phyloP scores from a whole-genome alignment of 805 yeast genomes.

The Yarrowia phangngaensis region DNA sequence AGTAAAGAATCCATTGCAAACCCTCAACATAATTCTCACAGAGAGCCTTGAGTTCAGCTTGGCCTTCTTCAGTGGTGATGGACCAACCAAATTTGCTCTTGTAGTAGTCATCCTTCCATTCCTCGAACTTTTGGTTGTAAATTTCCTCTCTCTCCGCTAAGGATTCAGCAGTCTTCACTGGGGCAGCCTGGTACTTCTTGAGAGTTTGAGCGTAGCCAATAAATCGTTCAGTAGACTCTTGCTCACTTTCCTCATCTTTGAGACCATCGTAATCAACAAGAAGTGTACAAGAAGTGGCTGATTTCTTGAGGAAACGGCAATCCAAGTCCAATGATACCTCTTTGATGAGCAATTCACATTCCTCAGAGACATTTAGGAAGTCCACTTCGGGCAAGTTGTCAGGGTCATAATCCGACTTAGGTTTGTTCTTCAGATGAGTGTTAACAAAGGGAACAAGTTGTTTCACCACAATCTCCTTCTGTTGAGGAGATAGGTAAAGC shows the following conservation, averaged over 20 bases:
- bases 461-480: conserved; percentile 57
- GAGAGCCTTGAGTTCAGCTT: conserved; percentile 55
- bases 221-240: conserved; percentile 49
- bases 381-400: conserved; percentile 28
- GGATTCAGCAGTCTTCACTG: conserved; percentile 31
- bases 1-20: conserved; percentile 91
- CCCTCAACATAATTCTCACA: conserved; percentile 88
- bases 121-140: conserved; percentile 67
- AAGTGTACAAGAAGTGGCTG: conserved; percentile 28
- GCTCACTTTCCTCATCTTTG: conserved; percentile 60
- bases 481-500: conserved; percentile 49
- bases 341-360: conserved; percentile 30
- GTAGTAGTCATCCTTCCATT: conserved; percentile 86
- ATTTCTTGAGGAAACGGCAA: conserved; percentile 18
- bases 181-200: conserved; percentile 41
- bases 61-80: conserved; percentile 50
- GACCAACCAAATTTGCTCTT: conserved; percentile 71
- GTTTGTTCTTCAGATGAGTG: conserved; percentile 37
- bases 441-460: conserved; percentile 45
- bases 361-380: conserved; percentile 30
- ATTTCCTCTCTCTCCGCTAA: conserved; percentile 51
- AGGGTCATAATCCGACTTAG: conserved; percentile 17
- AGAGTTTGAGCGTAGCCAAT: conserved; percentile 56
- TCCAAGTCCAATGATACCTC: conserved; percentile 19
- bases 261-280: conserved; percentile 31